phyloP scores from a whole-genome alignment of 1,284 basidiomycete genomes.

The Ganoderma resinaceum region DNA sequence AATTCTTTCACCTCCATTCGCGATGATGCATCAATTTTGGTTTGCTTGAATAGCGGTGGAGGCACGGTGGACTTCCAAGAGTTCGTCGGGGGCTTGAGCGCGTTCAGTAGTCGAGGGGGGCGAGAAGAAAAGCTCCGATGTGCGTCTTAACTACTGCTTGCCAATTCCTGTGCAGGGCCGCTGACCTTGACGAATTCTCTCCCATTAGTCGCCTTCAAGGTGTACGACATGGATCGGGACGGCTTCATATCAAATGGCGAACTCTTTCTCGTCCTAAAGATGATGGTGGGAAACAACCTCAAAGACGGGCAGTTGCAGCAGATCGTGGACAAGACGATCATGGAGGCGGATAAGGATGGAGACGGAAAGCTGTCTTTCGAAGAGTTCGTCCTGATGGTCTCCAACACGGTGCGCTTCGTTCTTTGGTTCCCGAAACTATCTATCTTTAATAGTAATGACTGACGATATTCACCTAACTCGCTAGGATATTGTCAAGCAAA shows the following conservation, averaged over 20 bases:
- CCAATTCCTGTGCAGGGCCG: background rate
- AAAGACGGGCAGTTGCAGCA: conserved; percentile 99
- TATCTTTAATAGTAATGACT: background rate
- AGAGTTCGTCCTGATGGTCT: conserved; percentile 96
- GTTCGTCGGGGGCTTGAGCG: conserved; percentile 96
- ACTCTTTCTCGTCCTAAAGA: conserved; percentile 97
- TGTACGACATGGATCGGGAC: conserved; percentile 98
- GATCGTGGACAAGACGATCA: conserved; percentile 99
- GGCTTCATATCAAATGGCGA: conserved; percentile 99
- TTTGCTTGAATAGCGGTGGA: conserved; percentile 73
- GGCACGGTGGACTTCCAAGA: conserved; percentile 99
- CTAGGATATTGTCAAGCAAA: conserved; percentile 95
- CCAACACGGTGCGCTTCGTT: conserved; percentile 78
- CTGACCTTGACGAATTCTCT: background rate
- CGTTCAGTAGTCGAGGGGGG: conserved; percentile 95
- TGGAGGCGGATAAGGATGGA: conserved; percentile 98
- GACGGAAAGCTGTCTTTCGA: conserved; percentile 98
- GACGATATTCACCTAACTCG: conserved; percentile 3
- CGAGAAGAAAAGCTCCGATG: conserved; percentile 97
- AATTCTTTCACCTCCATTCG: background rate
- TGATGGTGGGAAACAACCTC: conserved; percentile 99
- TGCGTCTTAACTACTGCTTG: conserved; percentile 50
- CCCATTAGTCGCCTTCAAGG: conserved; percentile 90
- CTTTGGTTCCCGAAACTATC: conserved; percentile 28
- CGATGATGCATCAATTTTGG: background rate